Evolutionary conservation across 352 stramenopile species (phyloP).

Genomic region (Pythium monospermum): DNA sequence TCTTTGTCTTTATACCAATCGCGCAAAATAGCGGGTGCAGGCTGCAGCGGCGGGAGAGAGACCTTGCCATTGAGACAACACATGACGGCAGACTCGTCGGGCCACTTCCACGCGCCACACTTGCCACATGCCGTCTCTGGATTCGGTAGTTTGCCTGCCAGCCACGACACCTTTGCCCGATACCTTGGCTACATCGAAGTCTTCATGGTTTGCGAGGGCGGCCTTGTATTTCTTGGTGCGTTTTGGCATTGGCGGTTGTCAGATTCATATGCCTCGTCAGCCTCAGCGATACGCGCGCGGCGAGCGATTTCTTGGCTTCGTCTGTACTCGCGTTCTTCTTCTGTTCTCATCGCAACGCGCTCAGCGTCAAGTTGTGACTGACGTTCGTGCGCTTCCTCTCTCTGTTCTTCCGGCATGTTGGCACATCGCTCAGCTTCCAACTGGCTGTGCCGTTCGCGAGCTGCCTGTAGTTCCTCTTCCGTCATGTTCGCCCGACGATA

Average conservation of each 20-base stretch:
- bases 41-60: too few species aligned
- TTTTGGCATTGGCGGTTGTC: too few species aligned
- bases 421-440: too few species aligned
- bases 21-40: background rate
- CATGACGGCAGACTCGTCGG: background rate
- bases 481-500: too few species aligned
- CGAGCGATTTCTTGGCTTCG: too few species aligned
- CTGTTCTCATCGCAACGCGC: background rate
- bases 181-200: background rate
- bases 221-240: background rate
- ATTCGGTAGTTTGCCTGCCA: background rate
- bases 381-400: background rate
- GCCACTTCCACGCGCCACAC: background rate
- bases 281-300: too few species aligned
- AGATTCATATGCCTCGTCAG: background rate
- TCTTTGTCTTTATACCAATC: background rate
- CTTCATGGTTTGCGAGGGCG: conserved; percentile 9
- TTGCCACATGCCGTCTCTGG: background rate
- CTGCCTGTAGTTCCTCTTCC: too few species aligned
- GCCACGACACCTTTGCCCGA: background rate
- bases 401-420: background rate
- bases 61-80: background rate
- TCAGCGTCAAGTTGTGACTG: background rate
- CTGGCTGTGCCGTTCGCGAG: too few species aligned
- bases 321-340: too few species aligned